Percentiles rank a stretch among this genome's conserved stretches.
Conservation (phyloP, 2,329 filamentous ascomycete genomes). For the Nemania sp. region DNA sequence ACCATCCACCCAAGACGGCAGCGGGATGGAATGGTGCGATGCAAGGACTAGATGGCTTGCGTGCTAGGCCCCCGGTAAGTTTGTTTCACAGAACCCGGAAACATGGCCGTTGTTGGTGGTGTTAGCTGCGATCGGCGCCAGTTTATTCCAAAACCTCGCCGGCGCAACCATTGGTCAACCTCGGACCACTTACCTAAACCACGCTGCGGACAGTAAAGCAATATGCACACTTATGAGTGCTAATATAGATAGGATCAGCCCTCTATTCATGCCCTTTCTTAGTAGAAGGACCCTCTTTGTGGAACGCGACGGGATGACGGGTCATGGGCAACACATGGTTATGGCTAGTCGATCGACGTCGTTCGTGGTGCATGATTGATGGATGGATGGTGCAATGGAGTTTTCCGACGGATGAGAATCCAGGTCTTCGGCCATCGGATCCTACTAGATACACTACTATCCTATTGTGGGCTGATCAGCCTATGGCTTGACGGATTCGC, state of each 20-base stretch:
- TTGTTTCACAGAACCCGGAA: slow-evolving; percentile 31
- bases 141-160: slow-evolving; percentile 26
- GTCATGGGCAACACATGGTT: slow-evolving; percentile 13
- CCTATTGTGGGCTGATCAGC: slow-evolving; percentile 9
- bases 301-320: slow-evolving; percentile 1
- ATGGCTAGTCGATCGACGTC: neutral
- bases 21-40: slow-evolving; percentile 10
- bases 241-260: slow-evolving; percentile 5
- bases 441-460: no score
- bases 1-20: slow-evolving; percentile 1
- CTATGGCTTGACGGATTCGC: slow-evolving; percentile 25
- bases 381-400: slow-evolving; percentile 4
- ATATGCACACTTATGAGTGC: neutral
- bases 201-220: neutral
- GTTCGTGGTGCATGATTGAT: neutral
- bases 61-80: slow-evolving; percentile 10
- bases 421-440: slow-evolving; percentile 8
- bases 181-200: neutral
- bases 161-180: slow-evolving; percentile 17
- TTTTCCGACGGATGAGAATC: slow-evolving; percentile 4
- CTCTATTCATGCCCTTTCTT: slow-evolving; percentile 15
- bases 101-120: slow-evolving; percentile 26
- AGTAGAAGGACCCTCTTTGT: slow-evolving; percentile 8
- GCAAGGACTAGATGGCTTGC: slow-evolving; percentile 10
- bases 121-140: slow-evolving; percentile 16